Base-by-base conservation (phyloP, 2,329 filamentous ascomycete genomes). In the Annulohypoxylon truncatum region DNA sequence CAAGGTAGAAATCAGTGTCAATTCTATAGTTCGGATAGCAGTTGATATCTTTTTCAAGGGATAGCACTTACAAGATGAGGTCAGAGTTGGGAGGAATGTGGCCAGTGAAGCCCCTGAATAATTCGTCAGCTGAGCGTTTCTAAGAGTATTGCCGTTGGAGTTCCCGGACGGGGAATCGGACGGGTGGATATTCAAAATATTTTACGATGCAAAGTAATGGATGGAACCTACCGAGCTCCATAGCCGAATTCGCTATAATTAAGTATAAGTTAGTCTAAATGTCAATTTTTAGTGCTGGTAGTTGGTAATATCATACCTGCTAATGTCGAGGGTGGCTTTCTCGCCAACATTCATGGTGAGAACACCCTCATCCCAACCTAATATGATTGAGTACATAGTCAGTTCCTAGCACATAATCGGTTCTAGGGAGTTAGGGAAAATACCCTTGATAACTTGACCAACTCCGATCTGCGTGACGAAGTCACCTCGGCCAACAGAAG, bases 291-390 rank as follows among this genome's bases (percentile, higher is more conserved):
- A 56, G 15, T 29, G 7, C 18, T 46, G 24, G 33, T 31, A 57
- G 46, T n/a, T 26, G 28, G 61, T 68, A 50, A 59, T 33, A 63
- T 64, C 72, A 60, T 85, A 94, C 91, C 87, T 85, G 69, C 90
- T 87, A 77, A 98, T 97, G 72, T 90, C 91, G 70, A 99, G 85
- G 54, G 88, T 92, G 57, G 93, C 90, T 84, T 92, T 95, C 87
- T 98, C 95, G 78, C 95, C 94, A 64, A 97, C 84, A 77, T 90
- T 90, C 95, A 99, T 97, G 77, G 88, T 84, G 52, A 84, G 82
- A 56, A 98, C 94, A 71, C 91, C 94, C 81, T 97, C 90, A 76
- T 93, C 94, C 93, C 88, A 96, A 73, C 89, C 92, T 94, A 71
- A 51, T 53, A n/a, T 33, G 50, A 22, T 38, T 54, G 28, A 61